Percentiles rank a stretch among this genome's conserved stretches.
These are phyloP conservation scores for Fusarium scirpi DNA, from an alignment of 2,329 filamentous ascomycete genomes.

Conservation along the genomic window DNA sequence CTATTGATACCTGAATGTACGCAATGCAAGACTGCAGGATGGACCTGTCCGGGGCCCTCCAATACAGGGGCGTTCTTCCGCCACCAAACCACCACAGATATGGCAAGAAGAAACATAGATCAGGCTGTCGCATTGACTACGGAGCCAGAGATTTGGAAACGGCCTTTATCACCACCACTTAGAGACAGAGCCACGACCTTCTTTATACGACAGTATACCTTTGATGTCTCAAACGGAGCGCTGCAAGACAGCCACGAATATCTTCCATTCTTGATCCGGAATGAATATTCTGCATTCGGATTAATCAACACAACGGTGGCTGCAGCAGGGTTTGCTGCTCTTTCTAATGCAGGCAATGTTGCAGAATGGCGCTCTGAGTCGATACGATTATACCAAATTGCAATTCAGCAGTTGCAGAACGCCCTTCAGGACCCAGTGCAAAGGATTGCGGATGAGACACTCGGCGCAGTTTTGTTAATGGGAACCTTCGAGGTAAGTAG, in stretches of 20 bases:
- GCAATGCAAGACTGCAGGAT: constrained; percentile 32
- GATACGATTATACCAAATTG: constrained; percentile 30
- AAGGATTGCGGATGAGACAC: constrained; percentile 33
- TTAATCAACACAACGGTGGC: constrained; percentile 29
- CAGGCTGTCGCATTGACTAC: rapidly evolving
- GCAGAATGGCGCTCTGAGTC: constrained; percentile 32
- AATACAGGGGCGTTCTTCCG: constrained; percentile 24
- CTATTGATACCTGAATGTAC: constrained; percentile 27
- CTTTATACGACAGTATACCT: constrained; percentile 39
- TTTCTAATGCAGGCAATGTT: constrained; percentile 35
- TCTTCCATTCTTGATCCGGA: constrained; percentile 28
- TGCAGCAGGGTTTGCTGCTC: constrained; percentile 38
- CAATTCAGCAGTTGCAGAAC: constrained; percentile 21
- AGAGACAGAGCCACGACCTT: constrained; percentile 33
- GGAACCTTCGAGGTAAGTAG: constrained; percentile 34
- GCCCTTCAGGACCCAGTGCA: constrained; percentile 25
- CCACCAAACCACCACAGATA: constrained; percentile 12
- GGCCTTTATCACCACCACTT: constrained; percentile 17
- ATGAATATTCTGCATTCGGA: constrained; percentile 20
- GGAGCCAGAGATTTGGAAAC: neutral
- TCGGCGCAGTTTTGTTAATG: constrained; percentile 39
- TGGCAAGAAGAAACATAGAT: neutral
- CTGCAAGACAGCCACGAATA: constrained; percentile 30
- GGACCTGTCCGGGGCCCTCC: constrained; percentile 32
- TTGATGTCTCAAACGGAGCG: neutral